A percentile compares a stretch with the other conserved stretches of the same genome.
These are phyloP conservation scores for Phialemoniopsis sp. DNA, from an alignment of 2,329 filamentous ascomycete species.

Conservation along the genomic window DNA sequence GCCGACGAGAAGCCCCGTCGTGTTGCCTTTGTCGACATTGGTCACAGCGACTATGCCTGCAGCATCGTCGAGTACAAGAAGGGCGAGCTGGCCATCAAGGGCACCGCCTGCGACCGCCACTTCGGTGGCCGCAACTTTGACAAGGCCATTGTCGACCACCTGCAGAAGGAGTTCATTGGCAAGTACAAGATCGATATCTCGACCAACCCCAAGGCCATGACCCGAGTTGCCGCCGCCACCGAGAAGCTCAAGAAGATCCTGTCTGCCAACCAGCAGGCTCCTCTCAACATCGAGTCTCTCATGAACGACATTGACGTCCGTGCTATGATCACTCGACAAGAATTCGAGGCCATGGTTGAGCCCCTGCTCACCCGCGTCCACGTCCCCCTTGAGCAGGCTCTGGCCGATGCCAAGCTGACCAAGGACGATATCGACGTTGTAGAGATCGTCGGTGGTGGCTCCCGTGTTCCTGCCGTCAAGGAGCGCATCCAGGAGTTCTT, in stretches of 20 bases:
- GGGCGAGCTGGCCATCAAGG: slow-evolving; percentile 91
- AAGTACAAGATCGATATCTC: slow-evolving; percentile 97
- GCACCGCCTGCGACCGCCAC: slow-evolving; percentile 89
- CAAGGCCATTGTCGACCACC: slow-evolving; percentile 89
- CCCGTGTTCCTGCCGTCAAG: slow-evolving; percentile 91
- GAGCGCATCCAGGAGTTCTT: slow-evolving; percentile 87
- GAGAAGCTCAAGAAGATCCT: slow-evolving; percentile 99
- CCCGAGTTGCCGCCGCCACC: slow-evolving; percentile 80
- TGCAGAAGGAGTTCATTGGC: slow-evolving; percentile 92
- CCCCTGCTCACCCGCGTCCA: slow-evolving; percentile 73
- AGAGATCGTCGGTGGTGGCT: slow-evolving; percentile 92
- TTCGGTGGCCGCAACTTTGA: slow-evolving; percentile 98
- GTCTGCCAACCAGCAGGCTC: slow-evolving; percentile 88
- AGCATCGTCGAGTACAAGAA: slow-evolving; percentile 96
- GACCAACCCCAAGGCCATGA: slow-evolving; percentile 82
- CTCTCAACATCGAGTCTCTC: slow-evolving; percentile 93
- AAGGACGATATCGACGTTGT: slow-evolving; percentile 89
- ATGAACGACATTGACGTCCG: slow-evolving; percentile 97
- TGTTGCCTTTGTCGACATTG: slow-evolving; percentile 90
- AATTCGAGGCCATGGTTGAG: slow-evolving; percentile 87
- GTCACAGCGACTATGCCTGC: slow-evolving; percentile 92
- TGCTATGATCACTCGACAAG: slow-evolving; percentile 85
- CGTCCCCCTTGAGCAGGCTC: slow-evolving; percentile 79
- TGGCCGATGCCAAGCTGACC: slow-evolving; percentile 88
- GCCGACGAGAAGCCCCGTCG: slow-evolving; percentile 89